Evolutionary conservation across 352 stramenopile genomes (phyloP), one percentile per base, ranked within the genome.

Genomic region (Globisporangium spinosum): DNA sequence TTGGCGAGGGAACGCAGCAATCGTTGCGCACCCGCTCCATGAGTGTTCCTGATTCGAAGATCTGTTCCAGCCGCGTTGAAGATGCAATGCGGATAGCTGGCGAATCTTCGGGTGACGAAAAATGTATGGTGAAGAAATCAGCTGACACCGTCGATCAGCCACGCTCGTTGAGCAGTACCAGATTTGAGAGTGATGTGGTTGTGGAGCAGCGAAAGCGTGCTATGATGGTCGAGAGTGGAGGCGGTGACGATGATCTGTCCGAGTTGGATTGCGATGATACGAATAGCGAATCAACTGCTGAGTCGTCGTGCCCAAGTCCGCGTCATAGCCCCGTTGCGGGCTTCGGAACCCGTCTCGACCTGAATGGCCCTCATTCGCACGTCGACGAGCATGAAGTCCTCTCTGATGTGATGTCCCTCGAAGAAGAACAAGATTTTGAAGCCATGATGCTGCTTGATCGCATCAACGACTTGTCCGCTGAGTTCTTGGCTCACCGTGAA

Each of bases 231-330:
- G 54, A 45, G 43, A 27, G 23, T 17, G 13, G 54, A 45, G 38
- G 38, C 54, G 40, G 7, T 47, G 82, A 90, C 56, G 82, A 90
- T 64, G 82, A 90, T 27, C 78, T 75, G 20, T 85, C 73, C 15
- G 77, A 85, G 43, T 38, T 90, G 20, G 82, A 93, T 53, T 88
- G 74, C 29, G 85, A 93, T 47, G 84, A 91, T 51, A 91, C 82
- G 3, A 88, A 87, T 64, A 93, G 85, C 23, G 85, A 90, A 47
- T 91, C 82, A 22, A 91, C 82, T 0, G 79, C 80, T 0, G 85
- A 90, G 43, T 93, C 85, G 20, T 93, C 85, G 61, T 93, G 81
- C 25, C 73, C 82, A 10, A 93, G 85, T 73, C 85, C 82, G 55
- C 82, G 77, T 1, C 81, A 87, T 58, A 79, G 68, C 38, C 72